Evolutionary conservation across 2,329 filamentous ascomycete genomes (phyloP), one percentile per base, ranked within the genome.

Genomic region (Aspergillus novoparasiticus): DNA sequence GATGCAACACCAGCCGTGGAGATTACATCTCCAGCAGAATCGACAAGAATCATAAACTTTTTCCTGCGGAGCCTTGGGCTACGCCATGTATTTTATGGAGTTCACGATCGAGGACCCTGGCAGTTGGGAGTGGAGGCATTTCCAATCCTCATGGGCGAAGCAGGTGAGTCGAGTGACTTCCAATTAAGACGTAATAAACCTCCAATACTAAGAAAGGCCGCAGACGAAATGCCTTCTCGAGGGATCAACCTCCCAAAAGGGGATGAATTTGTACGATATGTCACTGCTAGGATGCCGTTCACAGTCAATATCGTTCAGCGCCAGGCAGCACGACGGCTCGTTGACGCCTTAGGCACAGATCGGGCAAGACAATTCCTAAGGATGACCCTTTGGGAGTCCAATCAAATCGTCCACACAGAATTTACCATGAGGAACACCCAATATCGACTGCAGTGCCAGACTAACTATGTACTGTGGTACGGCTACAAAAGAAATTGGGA

Each of bases 1-100:
- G 8, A 41, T n/a, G 16, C 0, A 1, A 0, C 8, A 4, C 16
- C 6, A n/a, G 16, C 19, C 6, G 16, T 8, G n/a, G 16, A 41
- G 6, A 41, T 41, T 19, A 41, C 39, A 10, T 19, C 2, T 8
- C 2, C 2, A 41, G 4, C 39, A 19, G 19, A 41, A 9, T 19
- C 39, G 8, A 19, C 6, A 19, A 41, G 14, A n/a, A n/a, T 41
- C 14, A 19, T 41, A 4, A 41, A 19, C 9, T n/a, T 19, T n/a
- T 41, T 41, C 19, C 16, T 41, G 39, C 39, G 39, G 8, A 3
- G 1, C 14, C 14, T 36, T 14, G 12, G 34, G 3, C 14, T 36
- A 4, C 12, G 34, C 4, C 34, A 14, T 36, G 5, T 36, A 1
- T 14, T 14, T 16, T 16, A 14, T 16, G 14, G 34, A 6, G 11